Percentiles rank a stretch among this genome's conserved stretches.
Evolutionary conservation across 345 rosid species (phyloP).

Genomic region (Rubroshorea leprosula): DNA sequence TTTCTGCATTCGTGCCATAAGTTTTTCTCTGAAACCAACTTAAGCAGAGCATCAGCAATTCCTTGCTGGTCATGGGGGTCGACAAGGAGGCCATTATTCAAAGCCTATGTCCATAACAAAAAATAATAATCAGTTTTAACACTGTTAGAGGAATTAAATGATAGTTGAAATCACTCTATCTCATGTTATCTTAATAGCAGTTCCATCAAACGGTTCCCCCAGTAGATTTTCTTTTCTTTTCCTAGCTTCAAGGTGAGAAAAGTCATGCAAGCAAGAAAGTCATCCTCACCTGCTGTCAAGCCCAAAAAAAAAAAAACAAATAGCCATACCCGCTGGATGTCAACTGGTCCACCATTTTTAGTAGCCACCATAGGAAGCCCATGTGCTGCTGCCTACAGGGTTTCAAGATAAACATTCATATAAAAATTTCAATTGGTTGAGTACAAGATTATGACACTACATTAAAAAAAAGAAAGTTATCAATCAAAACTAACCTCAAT

Average conservation of each 20-base stretch:
- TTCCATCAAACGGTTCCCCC: too few relatives aligned
- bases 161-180: conserved; percentile 23
- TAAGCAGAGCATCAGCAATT: conserved; percentile 81
- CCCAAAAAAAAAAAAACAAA: too few relatives aligned
- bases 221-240: background rate
- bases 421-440: background rate
- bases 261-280: too few relatives aligned
- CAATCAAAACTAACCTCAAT: conserved; percentile 59
- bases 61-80: conserved; percentile 91
- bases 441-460: background rate
- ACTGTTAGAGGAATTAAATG: background rate
- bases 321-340: conserved; percentile 72
- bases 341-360: conserved; percentile 96
- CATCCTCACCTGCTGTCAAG: too few relatives aligned
- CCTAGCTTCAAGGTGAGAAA: background rate
- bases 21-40: conserved; percentile 88
- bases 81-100: conserved; percentile 88
- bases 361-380: conserved; percentile 99
- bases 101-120: conserved; percentile 41
- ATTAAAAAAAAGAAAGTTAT: background rate
- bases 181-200: too few relatives aligned
- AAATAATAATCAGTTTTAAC: conserved; percentile 8
- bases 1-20: conserved; percentile 80
- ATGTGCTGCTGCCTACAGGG: conserved; percentile 86
- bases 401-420: conserved; percentile 4